These are phyloP conservation scores for Argentina anserina DNA, from an alignment of 306 rosid species.

Conservation along the genomic window DNA sequence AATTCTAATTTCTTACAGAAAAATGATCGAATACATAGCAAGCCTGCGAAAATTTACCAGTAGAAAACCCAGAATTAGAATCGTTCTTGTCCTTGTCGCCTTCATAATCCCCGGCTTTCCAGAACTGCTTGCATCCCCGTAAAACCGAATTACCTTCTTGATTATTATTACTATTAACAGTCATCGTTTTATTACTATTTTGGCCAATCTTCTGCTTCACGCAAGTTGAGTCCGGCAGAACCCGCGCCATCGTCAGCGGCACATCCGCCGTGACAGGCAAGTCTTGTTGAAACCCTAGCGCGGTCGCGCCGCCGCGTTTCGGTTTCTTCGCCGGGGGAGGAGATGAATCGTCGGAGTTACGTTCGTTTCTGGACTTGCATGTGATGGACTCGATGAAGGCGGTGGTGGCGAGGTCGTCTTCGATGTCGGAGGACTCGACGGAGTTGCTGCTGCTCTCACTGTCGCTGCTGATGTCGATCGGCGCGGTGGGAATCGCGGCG, in stretches of 20 bases:
- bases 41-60: conserved; percentile 31
- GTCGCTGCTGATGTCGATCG: conserved; percentile 41
- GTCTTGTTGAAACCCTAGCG: conserved; percentile 36
- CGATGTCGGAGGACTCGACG: conserved; percentile 17
- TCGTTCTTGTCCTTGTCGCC: conserved; percentile 23
- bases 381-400: conserved; percentile 1
- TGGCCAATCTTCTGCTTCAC: background rate
- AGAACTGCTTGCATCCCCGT: conserved; percentile 56
- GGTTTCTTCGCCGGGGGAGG: conserved; percentile 23
- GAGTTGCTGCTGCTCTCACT: conserved; percentile 29
- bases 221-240: background rate
- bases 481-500: background rate
- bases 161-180: no score
- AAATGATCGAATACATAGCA: background rate
- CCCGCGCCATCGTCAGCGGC: background rate
- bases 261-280: conserved; percentile 19
- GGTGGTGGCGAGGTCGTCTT: background rate
- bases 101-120: conserved; percentile 94
- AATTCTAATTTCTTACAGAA: no score
- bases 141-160: background rate
- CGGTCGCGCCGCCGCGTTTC: background rate
- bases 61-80: conserved; percentile 28
- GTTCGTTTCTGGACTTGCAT: background rate
- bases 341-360: conserved; percentile 8
- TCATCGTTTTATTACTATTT: background rate